Base-by-base conservation (phyloP, 108 stramenopile species). In the Nannochloropsis granulata region DNA sequence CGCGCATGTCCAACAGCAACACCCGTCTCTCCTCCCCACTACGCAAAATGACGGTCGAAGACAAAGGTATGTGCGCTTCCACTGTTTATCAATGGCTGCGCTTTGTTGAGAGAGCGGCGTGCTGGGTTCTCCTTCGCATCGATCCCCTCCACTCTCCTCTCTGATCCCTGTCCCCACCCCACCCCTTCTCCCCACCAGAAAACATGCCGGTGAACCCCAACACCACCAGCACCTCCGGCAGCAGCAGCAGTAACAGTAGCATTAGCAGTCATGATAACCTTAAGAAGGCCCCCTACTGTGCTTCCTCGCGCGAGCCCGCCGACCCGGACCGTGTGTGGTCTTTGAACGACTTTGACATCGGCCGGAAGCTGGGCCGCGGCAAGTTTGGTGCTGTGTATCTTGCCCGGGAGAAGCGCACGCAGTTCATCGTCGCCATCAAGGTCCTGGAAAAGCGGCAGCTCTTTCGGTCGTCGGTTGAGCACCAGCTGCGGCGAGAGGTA, bases 391-490 rank as follows among this genome's bases (percentile, higher is more conserved):
- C 92, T 83, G 98, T 99, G 23, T 99, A 98, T 86, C 93, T 99
- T 23, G 97, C 97, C 11, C 93, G 97, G 45, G 96, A 98, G 86
- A 94, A 93, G 44, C 83, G 85, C 26, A 92, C 91, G 84, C 94
- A 97, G 82, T 98, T 93, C 92, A 95, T 96, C 86, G 95, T 98
- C n/a, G 97, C 97, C 43, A 93, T 98, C 86, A 98, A 96, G 86
- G 96, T 95, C 23, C 90, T 98, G 23, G 91, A 94, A 43, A 96
- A 98, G 88, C 85, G 85, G 19, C 97, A 97, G 85, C 93, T 97
- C 16, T 88, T 94, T 34, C 94, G 95, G 89, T 93, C 94, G 44
- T 94, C 94, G 24, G 96, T 97, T 24, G 97, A 98, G 88, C 96
- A 98, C 87, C 97, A 98, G 86, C 92, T 99, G 1, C 93, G 98